Evolutionary conservation across 2,329 filamentous ascomycete species (phyloP).

Genomic region (Rosellinia necatrix): DNA sequence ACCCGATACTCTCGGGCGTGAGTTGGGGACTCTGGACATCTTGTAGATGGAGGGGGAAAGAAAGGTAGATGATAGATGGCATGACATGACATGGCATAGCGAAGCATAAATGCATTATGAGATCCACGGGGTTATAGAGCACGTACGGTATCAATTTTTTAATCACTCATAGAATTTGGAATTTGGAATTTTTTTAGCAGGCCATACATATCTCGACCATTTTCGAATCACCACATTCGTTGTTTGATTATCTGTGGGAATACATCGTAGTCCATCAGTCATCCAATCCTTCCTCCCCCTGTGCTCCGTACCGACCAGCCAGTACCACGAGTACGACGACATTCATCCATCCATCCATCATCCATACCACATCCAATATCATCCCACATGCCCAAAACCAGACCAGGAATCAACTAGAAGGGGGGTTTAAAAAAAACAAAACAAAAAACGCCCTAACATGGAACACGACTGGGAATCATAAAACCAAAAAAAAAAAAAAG

Average conservation of each 20-base stretch:
- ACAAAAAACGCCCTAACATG: conserved; percentile 12
- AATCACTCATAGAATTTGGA: conserved; percentile 5
- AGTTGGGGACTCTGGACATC: neutral
- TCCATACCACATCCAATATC: conserved; percentile 6
- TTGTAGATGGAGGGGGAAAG: neutral
- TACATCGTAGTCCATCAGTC: neutral
- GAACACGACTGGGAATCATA: conserved; percentile 17
- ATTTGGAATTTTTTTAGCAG: neutral
- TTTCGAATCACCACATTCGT: neutral
- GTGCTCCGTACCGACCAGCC: neutral
- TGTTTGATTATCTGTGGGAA: neutral
- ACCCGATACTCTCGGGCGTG: too few relatives aligned
- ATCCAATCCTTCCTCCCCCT: neutral
- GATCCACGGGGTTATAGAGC: neutral
- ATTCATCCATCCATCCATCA: neutral
- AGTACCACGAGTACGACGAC: neutral
- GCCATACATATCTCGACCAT: neutral
- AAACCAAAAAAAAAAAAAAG: too few relatives aligned
- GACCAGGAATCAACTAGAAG: conserved; percentile 5
- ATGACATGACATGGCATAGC: too few relatives aligned
- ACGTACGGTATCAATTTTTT: too few relatives aligned
- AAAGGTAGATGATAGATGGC: neutral
- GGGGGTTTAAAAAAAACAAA: too few relatives aligned
- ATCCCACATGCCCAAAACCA: conserved; percentile 11
- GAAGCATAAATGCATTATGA: neutral